Conservation (phyloP, 73 alveolate genomes). For the Paramecium caudatum region DNA sequence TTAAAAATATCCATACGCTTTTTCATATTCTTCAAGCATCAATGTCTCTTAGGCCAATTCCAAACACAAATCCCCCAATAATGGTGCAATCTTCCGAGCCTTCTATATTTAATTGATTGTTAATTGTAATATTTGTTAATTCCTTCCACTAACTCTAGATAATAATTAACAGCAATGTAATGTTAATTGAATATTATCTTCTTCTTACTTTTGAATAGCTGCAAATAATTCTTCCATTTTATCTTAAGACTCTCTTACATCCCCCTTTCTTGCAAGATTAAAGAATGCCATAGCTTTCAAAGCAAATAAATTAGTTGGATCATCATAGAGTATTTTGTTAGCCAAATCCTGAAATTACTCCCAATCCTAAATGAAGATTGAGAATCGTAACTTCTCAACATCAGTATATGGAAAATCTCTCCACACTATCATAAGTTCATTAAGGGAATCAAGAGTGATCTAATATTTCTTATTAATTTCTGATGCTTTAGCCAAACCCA, state of each 20-base stretch:
- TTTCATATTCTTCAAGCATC: slow-evolving; percentile 90
- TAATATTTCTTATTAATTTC: slow-evolving; percentile 86
- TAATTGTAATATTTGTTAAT: slow-evolving; percentile 83
- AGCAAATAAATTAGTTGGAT: slow-evolving; percentile 86
- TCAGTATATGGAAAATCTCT: slow-evolving; percentile 86
- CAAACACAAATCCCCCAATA: slow-evolving; percentile 85
- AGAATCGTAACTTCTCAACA: slow-evolving; percentile 88
- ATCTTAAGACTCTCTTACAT: slow-evolving; percentile 90
- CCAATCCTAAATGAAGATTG: slow-evolving; percentile 91
- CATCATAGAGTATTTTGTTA: slow-evolving; percentile 84
- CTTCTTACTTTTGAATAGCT: slow-evolving; percentile 89
- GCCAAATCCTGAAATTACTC: slow-evolving; percentile 88
- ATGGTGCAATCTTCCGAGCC: slow-evolving; percentile 88
- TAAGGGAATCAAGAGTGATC: slow-evolving; percentile 85
- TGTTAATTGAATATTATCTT: slow-evolving; percentile 91
- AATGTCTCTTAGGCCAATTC: slow-evolving; percentile 91
- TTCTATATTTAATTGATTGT: slow-evolving; percentile 86
- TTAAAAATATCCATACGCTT: slow-evolving; percentile 89
- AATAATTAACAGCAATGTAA: slow-evolving; percentile 89
- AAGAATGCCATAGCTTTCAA: slow-evolving; percentile 86
- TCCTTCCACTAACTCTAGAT: slow-evolving; percentile 94
- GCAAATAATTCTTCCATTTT: slow-evolving; percentile 90
- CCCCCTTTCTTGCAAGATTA: slow-evolving; percentile 95
- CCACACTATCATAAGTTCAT: slow-evolving; percentile 84
- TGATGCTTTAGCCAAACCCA: slow-evolving; percentile 86